Evolutionary conservation across 2,329 filamentous ascomycete species (phyloP).

Genomic region (Sodiomyces alkalinus): DNA sequence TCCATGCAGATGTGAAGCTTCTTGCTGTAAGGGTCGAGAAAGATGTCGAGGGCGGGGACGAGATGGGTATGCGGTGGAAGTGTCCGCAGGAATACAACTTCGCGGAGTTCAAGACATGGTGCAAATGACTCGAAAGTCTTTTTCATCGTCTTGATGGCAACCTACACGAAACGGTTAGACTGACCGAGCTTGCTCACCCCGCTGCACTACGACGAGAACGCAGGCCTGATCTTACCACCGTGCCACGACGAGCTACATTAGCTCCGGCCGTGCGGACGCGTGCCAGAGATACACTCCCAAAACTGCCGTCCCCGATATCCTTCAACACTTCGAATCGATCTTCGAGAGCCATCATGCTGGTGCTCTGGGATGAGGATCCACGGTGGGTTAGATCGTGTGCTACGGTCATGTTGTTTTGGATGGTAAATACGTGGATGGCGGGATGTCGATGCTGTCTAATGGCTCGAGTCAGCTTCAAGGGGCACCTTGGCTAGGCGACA

Average conservation of each 20-base stretch:
- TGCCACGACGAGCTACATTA: conserved; percentile 75
- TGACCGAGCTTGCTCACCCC: too few relatives aligned
- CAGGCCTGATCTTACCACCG: too few relatives aligned
- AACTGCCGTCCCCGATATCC: conserved; percentile 97
- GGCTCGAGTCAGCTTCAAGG: conserved; percentile 7
- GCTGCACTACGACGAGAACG: conserved; percentile 17
- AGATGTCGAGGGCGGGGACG: conserved; percentile 96
- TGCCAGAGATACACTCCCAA: conserved; percentile 86
- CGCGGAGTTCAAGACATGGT: conserved; percentile 81
- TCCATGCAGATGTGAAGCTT: conserved; percentile 98
- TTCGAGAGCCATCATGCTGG: conserved; percentile 51
- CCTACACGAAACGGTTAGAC: conserved; percentile 32
- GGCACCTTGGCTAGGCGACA: conserved; percentile 9
- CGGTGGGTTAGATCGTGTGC: conserved; percentile 58
- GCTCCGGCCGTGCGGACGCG: conserved; percentile 83
- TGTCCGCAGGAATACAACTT: conserved; percentile 90
- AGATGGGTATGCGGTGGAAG: conserved; percentile 79
- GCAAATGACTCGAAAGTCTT: conserved; percentile 92
- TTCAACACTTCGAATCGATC: conserved; percentile 95
- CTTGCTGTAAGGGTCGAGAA: conserved; percentile 88
- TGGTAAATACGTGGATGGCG: too few relatives aligned
- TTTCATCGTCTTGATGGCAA: conserved; percentile 99
- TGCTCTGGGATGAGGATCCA: conserved; percentile 41
- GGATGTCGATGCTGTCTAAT: conserved; percentile 7
- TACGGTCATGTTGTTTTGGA: conserved; percentile 51